Percentiles rank a stretch among this genome's conserved stretches.
phyloP scores from a whole-genome alignment of 495 filamentous ascomycete genomes.

The Usnea hakonensis region DNA sequence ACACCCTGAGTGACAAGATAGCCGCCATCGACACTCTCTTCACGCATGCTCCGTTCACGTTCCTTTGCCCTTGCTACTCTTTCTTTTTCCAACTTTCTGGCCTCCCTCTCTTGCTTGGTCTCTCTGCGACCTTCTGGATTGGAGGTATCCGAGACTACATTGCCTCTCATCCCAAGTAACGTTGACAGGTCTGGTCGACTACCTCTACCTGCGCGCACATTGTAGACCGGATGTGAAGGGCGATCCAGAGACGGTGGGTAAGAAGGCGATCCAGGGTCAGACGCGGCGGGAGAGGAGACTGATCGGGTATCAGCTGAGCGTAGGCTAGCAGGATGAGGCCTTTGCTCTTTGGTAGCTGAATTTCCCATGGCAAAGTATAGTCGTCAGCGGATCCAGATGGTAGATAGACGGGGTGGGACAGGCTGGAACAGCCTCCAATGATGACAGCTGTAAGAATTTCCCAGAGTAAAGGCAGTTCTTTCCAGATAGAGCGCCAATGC shows the following conservation, averaged over 20 bases:
- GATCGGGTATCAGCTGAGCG: conserved; percentile 23
- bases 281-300: conserved; percentile 16
- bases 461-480: too few relatives aligned
- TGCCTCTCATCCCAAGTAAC: conserved; percentile 41
- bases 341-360: conserved; percentile 52
- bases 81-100: conserved; percentile 76
- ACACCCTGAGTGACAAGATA: conserved; percentile 91
- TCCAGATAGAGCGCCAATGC: background rate
- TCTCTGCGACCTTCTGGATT: conserved; percentile 57
- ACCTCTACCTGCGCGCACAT: conserved; percentile 37
- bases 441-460: background rate
- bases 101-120: conserved; percentile 87
- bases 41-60: conserved; percentile 82
- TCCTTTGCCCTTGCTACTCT: conserved; percentile 64
- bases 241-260: conserved; percentile 21
- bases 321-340: conserved; percentile 29
- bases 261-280: conserved; percentile 22
- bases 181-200: conserved; percentile 52
- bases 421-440: background rate
- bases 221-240: conserved; percentile 20
- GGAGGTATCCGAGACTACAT: conserved; percentile 36
- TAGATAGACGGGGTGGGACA: background rate
- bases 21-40: conserved; percentile 90
- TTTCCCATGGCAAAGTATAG: conserved; percentile 44
- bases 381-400: background rate